Evolutionary conservation across 306 rosid species (phyloP).

Genomic region (Fragaria ananassa): DNA sequence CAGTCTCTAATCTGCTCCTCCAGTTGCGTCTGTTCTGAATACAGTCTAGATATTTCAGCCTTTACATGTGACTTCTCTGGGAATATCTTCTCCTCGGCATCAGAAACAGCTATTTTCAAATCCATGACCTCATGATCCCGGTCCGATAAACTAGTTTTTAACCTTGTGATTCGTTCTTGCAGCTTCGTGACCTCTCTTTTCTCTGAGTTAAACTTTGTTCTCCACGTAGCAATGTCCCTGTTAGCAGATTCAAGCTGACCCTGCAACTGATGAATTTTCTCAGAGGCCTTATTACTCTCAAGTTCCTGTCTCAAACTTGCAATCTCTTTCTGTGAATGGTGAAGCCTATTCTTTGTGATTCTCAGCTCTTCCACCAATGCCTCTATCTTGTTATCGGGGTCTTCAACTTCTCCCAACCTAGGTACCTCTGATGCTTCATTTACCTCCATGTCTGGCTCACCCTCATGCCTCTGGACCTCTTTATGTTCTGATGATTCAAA

Average conservation of each 20-base stretch:
- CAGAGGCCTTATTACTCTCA: slow-evolving; percentile 52
- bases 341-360: slow-evolving; percentile 51
- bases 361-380: slow-evolving; percentile 51
- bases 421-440: slow-evolving; percentile 27
- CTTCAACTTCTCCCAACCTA: slow-evolving; percentile 31
- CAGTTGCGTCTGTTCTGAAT: slow-evolving; percentile 41
- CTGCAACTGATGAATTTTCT: slow-evolving; percentile 48
- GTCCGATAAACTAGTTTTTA: slow-evolving; percentile 68
- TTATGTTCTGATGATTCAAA: slow-evolving; percentile 24
- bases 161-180: slow-evolving; percentile 63
- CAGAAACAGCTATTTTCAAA: slow-evolving; percentile 79
- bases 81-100: slow-evolving; percentile 92
- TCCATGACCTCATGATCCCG: slow-evolving; percentile 80
- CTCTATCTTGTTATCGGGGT: slow-evolving; percentile 32
- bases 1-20: slow-evolving; percentile 57
- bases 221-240: slow-evolving; percentile 60
- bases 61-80: slow-evolving; percentile 85
- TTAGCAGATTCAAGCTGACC: slow-evolving; percentile 58
- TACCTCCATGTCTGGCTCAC: slow-evolving; percentile 16
- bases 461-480: slow-evolving; percentile 23
- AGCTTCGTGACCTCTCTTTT: slow-evolving; percentile 74
- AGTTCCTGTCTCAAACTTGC: slow-evolving; percentile 48
- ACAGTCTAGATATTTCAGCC: slow-evolving; percentile 61
- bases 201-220: slow-evolving; percentile 63
- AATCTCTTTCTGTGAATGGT: slow-evolving; percentile 54